Percentiles rank a stretch among this genome's conserved stretches.
Evolutionary conservation across 2,329 filamentous ascomycete species (phyloP).

Genomic region (Lithohypha guttulata): DNA sequence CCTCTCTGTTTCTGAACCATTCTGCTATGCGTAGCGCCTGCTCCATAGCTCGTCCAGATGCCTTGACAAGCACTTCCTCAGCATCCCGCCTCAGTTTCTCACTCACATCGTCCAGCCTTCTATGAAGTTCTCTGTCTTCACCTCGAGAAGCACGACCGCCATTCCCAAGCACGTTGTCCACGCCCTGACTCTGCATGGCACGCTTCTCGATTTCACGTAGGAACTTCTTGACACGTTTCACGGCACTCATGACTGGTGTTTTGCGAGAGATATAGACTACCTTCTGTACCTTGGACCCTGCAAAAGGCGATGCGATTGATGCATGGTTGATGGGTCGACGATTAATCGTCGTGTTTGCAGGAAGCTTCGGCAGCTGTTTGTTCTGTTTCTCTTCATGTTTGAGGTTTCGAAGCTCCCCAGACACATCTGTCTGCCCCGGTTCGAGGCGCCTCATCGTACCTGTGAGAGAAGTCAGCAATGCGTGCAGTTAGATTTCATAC

Average conservation of each 20-base stretch:
- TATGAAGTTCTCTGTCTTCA: slow-evolving; percentile 1
- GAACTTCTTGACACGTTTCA: slow-evolving; percentile 50
- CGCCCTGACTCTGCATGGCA: slow-evolving; percentile 27
- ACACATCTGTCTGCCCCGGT: slow-evolving; percentile 10
- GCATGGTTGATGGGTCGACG: slow-evolving; percentile 51
- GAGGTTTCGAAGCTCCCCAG: slow-evolving; percentile 14
- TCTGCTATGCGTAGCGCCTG: slow-evolving; percentile 45
- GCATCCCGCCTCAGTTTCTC: slow-evolving; percentile 25
- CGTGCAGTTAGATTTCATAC: too few relatives aligned
- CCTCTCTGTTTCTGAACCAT: slow-evolving; percentile 42
- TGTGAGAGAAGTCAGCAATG: background rate
- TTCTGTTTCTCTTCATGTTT: slow-evolving; percentile 18
- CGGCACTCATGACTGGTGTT: slow-evolving; percentile 47
- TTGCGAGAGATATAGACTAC: slow-evolving; percentile 45
- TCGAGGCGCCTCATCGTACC: slow-evolving; percentile 1
- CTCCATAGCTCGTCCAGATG: slow-evolving; percentile 48
- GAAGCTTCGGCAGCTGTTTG: slow-evolving; percentile 13
- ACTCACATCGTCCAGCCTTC: slow-evolving; percentile 24
- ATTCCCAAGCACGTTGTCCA: slow-evolving; percentile 19
- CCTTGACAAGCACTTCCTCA: slow-evolving; percentile 49
- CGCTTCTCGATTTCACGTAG: slow-evolving; percentile 44
- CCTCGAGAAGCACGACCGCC: slow-evolving; percentile 6
- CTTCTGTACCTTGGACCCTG: slow-evolving; percentile 40
- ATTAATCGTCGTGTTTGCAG: slow-evolving; percentile 35
- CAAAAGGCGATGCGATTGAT: slow-evolving; percentile 43